Percentiles rank a stretch among this genome's conserved stretches.
Conservation (phyloP, 2,329 filamentous ascomycete species). For the Colletotrichum sp. region DNA sequence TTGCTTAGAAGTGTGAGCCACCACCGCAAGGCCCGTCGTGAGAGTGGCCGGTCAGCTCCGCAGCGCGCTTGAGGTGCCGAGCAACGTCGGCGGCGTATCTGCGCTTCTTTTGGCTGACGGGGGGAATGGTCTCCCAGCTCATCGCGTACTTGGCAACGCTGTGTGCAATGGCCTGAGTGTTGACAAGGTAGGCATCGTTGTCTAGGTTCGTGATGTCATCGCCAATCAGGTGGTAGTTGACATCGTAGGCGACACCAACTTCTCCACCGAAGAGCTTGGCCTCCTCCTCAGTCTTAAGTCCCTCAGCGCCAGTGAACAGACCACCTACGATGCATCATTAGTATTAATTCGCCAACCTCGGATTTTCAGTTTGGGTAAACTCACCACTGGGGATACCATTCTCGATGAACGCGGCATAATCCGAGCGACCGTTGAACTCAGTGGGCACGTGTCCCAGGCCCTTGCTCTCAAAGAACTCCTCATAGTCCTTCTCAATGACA, state of each 20-base stretch:
- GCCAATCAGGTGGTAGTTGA: conserved; percentile 50
- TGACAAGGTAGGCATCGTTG: conserved; percentile 48
- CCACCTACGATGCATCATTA: conserved; percentile 39
- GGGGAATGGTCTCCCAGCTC: conserved; percentile 39
- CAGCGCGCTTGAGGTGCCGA: conserved; percentile 29
- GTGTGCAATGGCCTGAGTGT: conserved; percentile 47
- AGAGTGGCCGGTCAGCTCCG: conserved; percentile 25
- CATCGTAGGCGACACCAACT: conserved; percentile 53
- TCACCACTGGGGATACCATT: conserved; percentile 68
- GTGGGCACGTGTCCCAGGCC: conserved; percentile 60
- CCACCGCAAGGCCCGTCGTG: conserved; percentile 35
- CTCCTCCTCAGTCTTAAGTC: conserved; percentile 65
- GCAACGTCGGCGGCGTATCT: conserved; percentile 33
- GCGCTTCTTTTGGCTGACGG: conserved; percentile 29
- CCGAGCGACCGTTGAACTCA: conserved; percentile 66
- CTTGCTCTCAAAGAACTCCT: conserved; percentile 55
- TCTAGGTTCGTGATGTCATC: conserved; percentile 45
- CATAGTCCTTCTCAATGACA: conserved; percentile 63
- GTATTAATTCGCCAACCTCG: background rate
- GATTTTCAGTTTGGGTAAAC: background rate
- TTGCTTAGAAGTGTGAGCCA: background rate
- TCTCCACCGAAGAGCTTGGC: conserved; percentile 65
- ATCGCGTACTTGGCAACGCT: conserved; percentile 44
- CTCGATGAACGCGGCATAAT: conserved; percentile 72
- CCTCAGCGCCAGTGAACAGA: conserved; percentile 72